phyloP scores from a whole-genome alignment of 2,329 filamentous ascomycete genomes.

The Immersiporthe knoxdaviesiana region DNA sequence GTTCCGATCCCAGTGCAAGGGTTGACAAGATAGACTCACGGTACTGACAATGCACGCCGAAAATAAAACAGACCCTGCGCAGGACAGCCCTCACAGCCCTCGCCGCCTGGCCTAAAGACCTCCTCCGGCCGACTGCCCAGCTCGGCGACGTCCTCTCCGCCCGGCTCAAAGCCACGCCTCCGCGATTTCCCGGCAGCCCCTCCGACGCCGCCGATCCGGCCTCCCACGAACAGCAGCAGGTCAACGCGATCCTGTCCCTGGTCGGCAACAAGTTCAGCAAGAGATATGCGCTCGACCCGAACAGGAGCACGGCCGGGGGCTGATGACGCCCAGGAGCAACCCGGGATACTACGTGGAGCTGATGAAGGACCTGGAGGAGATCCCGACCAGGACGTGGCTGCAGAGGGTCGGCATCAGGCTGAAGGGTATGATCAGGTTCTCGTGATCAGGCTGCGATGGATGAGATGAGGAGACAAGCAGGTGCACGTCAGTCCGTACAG shows the following conservation, averaged over 20 bases:
- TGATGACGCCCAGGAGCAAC: slow-evolving; percentile 63
- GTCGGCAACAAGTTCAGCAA: slow-evolving; percentile 62
- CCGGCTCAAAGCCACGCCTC: slow-evolving; percentile 44
- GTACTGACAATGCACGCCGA: not conserved
- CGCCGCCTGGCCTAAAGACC: slow-evolving; percentile 65
- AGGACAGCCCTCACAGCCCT: slow-evolving; percentile 50
- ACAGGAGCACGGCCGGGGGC: slow-evolving; percentile 45
- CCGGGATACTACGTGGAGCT: slow-evolving; percentile 67
- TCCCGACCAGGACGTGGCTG: slow-evolving; percentile 60
- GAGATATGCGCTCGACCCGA: slow-evolving; percentile 43
- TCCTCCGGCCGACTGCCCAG: slow-evolving; percentile 64
- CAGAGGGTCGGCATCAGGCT: slow-evolving; percentile 57
- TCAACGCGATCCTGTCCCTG: slow-evolving; percentile 62
- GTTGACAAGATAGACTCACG: not conserved
- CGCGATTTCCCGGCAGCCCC: slow-evolving; percentile 29
- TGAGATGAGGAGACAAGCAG: too few species aligned
- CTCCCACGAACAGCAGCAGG: slow-evolving; percentile 51
- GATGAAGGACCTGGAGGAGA: slow-evolving; percentile 64
- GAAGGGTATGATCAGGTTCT: slow-evolving; percentile 62
- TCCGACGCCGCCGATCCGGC: slow-evolving; percentile 40
- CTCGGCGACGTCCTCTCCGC: slow-evolving; percentile 59
- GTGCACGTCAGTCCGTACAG: not conserved
- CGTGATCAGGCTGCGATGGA: slow-evolving; percentile 41
- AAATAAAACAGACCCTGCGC: slow-evolving; percentile 17
- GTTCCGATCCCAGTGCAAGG: not conserved